Conservation (phyloP, 2,329 filamentous ascomycete species). For the Boeremia exigua region DNA sequence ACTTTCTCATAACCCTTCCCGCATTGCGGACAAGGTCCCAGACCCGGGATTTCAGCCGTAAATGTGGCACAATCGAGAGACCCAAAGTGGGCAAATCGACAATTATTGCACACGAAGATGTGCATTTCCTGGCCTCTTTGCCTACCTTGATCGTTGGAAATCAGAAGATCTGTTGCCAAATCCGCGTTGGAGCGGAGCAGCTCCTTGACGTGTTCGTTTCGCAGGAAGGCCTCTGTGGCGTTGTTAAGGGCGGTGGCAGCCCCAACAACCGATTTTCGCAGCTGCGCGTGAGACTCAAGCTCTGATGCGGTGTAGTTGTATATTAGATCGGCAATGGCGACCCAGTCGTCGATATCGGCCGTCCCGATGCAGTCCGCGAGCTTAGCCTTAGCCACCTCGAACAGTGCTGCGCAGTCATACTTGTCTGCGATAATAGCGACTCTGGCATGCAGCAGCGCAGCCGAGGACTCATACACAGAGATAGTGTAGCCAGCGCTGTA, state of each 20-base stretch:
- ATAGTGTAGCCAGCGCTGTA: conserved; percentile 23
- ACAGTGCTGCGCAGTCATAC: background rate
- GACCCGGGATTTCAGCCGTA: too few relatives aligned
- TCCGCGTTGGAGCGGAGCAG: background rate
- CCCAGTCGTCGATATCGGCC: background rate
- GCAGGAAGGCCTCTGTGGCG: background rate
- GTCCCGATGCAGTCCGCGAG: background rate
- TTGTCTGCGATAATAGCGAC: background rate
- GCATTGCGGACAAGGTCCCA: too few relatives aligned
- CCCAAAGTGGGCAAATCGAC: too few relatives aligned
- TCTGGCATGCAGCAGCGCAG: background rate
- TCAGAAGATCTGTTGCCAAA: conserved; percentile 6
- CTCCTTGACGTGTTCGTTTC: background rate
- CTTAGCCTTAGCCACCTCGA: background rate
- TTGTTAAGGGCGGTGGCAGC: background rate
- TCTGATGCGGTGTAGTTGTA: background rate
- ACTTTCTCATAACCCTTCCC: too few relatives aligned
- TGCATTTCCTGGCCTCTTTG: too few relatives aligned
- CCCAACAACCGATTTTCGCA: background rate
- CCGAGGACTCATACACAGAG: conserved; percentile 10
- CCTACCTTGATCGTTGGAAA: too few relatives aligned
- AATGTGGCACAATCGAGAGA: too few relatives aligned
- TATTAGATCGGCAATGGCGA: background rate
- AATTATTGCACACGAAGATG: too few relatives aligned
- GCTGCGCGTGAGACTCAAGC: background rate